phyloP scores from a whole-genome alignment of 176 grass and related monocot species.

The Miscanthus lutarioriparius region DNA sequence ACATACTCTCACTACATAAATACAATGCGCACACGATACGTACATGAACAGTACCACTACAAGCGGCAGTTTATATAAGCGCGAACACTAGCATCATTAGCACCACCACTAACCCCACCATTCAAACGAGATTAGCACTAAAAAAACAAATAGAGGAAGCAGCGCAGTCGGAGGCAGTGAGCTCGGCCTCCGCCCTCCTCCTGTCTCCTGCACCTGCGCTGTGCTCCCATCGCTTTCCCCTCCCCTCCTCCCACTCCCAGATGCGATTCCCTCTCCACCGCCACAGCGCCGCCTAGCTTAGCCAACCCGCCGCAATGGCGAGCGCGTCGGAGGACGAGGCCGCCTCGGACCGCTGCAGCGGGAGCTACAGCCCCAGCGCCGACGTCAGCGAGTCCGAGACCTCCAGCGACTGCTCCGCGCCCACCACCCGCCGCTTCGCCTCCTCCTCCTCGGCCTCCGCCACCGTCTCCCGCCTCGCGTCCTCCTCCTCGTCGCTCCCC shows the following conservation, averaged over 20 bases:
- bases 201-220: not conserved
- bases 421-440: conserved; percentile 47
- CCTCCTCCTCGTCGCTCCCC: conserved; percentile 45
- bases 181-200: not conserved
- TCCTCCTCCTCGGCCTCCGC: conserved; percentile 56
- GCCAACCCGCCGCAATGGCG: conserved; percentile 51
- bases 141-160: not conserved
- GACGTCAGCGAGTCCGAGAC: conserved; percentile 96
- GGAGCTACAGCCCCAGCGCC: conserved; percentile 91
- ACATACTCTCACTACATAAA: not conserved
- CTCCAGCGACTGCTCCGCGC: conserved; percentile 71
- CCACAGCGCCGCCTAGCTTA: not conserved
- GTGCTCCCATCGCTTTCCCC: conserved; percentile 7
- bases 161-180: conserved; percentile 26
- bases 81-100: not conserved
- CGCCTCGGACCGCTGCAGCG: conserved; percentile 67
- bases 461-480: conserved; percentile 64
- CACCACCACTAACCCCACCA: not conserved
- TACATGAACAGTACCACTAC: not conserved
- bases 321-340: conserved; percentile 80
- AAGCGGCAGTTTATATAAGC: not conserved
- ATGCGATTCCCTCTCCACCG: conserved; percentile 37
- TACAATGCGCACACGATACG: not conserved
- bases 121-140: not conserved
- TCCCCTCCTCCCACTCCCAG: not conserved